Evolutionary conservation across 345 rosid genomes (phyloP), one percentile per base, ranked within the genome.

Genomic region (Hibiscus syriacus): DNA sequence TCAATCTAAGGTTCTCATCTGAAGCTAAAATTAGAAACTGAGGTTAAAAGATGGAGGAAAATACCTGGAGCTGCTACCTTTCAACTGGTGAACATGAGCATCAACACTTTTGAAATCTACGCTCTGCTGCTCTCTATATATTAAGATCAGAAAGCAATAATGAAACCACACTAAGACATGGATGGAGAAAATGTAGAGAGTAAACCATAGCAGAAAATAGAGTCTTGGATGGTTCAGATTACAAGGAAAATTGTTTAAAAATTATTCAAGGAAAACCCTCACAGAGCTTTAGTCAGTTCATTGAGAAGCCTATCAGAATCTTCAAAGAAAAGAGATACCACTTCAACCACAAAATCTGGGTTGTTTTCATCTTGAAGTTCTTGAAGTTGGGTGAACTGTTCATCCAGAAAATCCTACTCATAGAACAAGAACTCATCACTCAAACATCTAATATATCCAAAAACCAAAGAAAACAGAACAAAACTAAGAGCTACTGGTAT

Each of bases 261-360:
- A n/a, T 22, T 45, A 30, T 11, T 34, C n/a, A 19, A 12, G 52
- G 11, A 5, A 69, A 70, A 30, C 25, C 45, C 73, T 45, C 66
- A 70, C 73, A 70, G 56, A 29, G 66, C 13, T 19, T 16, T 48
- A 43, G 73, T 49, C 10, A 70, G 73, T 46, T 70, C 73, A 59
- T 22, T 60, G 12, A 70, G 67, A 48, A 29, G 73, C 50, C 73
- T 70, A 6, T 70, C 73, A 29, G 73, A 70, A 70, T 70, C 73
- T 38, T 70, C 49, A 58, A 59, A 70, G 67, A 70, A 70, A 60
- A 70, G 73, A 14, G 73, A 59, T 49, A 59, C 73, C 6, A 70
- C 73, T 70, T 70, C 73, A 30, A 46, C 66, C 49, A 70, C 73
- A 59, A 70, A 70, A 46, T 70, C 59, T 57, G 73, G 73, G 58